A percentile compares a stretch with the other conserved stretches of the same genome.
These are phyloP conservation scores for Trebouxia sp. DNA, from an alignment of 139 green algal species.

Conservation along the genomic window DNA sequence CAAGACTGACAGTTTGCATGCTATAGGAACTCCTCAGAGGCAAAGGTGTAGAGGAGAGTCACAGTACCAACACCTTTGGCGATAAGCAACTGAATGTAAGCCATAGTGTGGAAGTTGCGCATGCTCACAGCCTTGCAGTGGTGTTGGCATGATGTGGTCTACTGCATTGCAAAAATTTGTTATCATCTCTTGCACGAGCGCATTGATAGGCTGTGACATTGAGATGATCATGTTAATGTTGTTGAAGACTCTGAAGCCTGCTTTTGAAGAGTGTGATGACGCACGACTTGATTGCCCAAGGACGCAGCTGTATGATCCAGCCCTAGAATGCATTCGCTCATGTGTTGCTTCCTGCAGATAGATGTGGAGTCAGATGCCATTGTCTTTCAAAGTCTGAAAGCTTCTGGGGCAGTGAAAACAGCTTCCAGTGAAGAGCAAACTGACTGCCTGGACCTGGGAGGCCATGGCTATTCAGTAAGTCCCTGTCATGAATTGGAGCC, in stretches of 20 bases:
- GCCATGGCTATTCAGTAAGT: constrained; percentile 54
- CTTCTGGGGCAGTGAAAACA: constrained; percentile 59
- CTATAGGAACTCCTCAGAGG: constrained; percentile 26
- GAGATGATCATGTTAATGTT: too few species aligned
- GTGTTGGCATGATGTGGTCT: too few species aligned
- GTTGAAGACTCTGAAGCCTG: neutral
- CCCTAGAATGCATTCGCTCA: neutral
- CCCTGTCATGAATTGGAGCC: neutral
- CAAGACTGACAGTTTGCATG: neutral
- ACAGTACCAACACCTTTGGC: constrained; percentile 58
- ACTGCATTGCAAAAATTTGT: too few species aligned
- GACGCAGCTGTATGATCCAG: too few species aligned
- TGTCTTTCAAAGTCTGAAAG: constrained; percentile 60
- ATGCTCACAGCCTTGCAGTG: too few species aligned
- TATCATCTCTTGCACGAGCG: too few species aligned
- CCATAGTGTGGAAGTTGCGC: neutral
- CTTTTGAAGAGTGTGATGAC: too few species aligned
- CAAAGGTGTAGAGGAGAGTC: constrained; percentile 19
- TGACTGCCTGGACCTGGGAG: constrained; percentile 48
- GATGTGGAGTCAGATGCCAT: constrained; percentile 73
- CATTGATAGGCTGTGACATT: too few species aligned
- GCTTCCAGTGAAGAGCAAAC: constrained; percentile 79
- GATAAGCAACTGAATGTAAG: constrained; percentile 64
- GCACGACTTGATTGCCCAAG: too few species aligned
- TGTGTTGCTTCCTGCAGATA: constrained; percentile 40